Conservation (phyloP, 352 stramenopile species). For the Globisporangium uncinulatum region DNA sequence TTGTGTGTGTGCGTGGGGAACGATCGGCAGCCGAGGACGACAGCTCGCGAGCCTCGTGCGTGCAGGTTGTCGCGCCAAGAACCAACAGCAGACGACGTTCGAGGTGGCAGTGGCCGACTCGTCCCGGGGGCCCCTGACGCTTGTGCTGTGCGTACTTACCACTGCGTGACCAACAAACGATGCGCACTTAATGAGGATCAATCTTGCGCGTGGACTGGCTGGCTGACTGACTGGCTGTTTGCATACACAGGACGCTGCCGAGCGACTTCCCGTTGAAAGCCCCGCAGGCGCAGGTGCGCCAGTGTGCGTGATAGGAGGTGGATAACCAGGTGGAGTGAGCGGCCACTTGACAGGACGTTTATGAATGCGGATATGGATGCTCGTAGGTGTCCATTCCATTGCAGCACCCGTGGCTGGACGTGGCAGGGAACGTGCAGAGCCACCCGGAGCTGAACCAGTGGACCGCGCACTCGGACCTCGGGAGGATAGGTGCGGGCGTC, state of each 20-base stretch:
- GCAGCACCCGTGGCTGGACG: constrained; percentile 72
- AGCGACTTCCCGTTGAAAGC: constrained; percentile 67
- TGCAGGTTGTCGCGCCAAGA: constrained; percentile 72
- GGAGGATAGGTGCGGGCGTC: constrained; percentile 40
- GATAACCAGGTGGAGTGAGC: neutral
- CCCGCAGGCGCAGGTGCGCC: constrained; percentile 47
- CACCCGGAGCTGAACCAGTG: constrained; percentile 75
- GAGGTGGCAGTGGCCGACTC: constrained; percentile 67
- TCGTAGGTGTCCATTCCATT: constrained; percentile 56
- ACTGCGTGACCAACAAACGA: too few species aligned
- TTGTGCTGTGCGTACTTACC: constrained; percentile 37
- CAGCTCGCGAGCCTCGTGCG: constrained; percentile 80
- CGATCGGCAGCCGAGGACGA: constrained; percentile 42
- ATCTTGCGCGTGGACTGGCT: neutral
- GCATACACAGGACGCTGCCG: constrained; percentile 45
- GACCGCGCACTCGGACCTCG: constrained; percentile 79
- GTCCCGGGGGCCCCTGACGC: constrained; percentile 30
- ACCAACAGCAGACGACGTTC: constrained; percentile 83
- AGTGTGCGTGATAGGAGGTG: too few species aligned
- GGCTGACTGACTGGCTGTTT: neutral
- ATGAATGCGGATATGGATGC: neutral
- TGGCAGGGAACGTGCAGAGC: constrained; percentile 56
- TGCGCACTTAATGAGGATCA: too few species aligned
- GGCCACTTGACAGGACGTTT: neutral
- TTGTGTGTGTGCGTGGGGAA: neutral